phyloP scores from a whole-genome alignment of 805 yeast genomes.

The Ogataea populi-albae region DNA sequence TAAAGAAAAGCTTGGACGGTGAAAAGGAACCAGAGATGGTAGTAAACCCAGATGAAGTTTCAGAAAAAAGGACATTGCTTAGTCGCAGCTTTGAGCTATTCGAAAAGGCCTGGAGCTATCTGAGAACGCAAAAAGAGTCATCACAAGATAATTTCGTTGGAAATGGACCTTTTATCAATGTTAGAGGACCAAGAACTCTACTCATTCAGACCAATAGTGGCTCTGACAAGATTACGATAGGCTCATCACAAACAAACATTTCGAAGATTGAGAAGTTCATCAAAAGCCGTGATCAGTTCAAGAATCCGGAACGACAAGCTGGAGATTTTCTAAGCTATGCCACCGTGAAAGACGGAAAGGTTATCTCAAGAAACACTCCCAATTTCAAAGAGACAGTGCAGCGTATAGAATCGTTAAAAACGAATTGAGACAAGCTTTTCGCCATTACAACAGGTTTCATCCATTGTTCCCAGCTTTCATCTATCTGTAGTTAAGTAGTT shows the following conservation, averaged over 20 bases:
- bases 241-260: constrained; percentile 5
- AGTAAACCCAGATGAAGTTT: constrained; percentile 13
- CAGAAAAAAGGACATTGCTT: constrained; percentile 6
- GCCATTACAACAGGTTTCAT: no score
- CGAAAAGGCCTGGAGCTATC: neutral
- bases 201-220: constrained; percentile 45
- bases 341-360: constrained; percentile 41
- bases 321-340: constrained; percentile 50
- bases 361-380: constrained; percentile 43
- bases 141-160: constrained; percentile 23
- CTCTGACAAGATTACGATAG: constrained; percentile 21
- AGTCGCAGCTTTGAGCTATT: neutral
- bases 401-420: constrained; percentile 26
- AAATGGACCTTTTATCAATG: constrained; percentile 44
- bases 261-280: constrained; percentile 23
- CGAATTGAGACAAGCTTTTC: no score
- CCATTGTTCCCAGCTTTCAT: no score
- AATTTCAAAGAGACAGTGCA: constrained; percentile 38
- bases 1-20: constrained; percentile 8
- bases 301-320: constrained; percentile 23
- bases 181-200: constrained; percentile 54
- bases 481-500: no score
- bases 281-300: constrained; percentile 17
- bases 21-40: constrained; percentile 8
- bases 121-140: constrained; percentile 5